Evolutionary conservation across 192 early-diverging fungal genomes (phyloP), one percentile per base, ranked within the genome.

Genomic region (Podila minutissima): DNA sequence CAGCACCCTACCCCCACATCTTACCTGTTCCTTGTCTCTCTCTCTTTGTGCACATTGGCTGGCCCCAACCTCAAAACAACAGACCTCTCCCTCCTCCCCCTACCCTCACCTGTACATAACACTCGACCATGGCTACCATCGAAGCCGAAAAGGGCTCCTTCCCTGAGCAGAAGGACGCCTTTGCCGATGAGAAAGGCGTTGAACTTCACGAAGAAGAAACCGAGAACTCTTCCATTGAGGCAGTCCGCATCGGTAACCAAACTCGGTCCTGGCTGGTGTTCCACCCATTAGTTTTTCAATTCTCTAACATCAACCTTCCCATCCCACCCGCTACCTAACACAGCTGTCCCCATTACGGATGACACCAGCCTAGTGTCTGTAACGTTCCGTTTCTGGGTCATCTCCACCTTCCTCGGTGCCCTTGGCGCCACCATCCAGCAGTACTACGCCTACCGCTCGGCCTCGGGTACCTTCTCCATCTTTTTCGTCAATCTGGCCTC

Each of bases 341-440:
- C 59, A 69, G 72, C 66, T 41, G 85, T 87, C 20, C 72, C 83
- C 13, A 60, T 73, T 13, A 84, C 82, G 6, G 85, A 88, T 59
- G 86, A 89, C 58, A 53, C 82, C 19, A 66, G 75, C 7, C 53
- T 87, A 19, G 81, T 77, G 8, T 62, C 74, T 5, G 46, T 88
- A 15, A 88, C 88, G 0, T 84, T 86, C 49, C 83, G 88, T 24
- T 81, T 82, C 51, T 89, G 86, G 86, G 11, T 87, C 49, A 69
- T 89, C 35, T 74, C 86, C 38, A 65, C 74, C 55, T 28, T 86
- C 53, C 88, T 83, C 64, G 65, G 82, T 1, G 53, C 37, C 19
- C 35, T 86, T 35, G 82, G 82, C 7, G 84, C 82, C 5, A 53
- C 71, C 19, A 31, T 86, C 24, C 67, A 75, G 12, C 51, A 83